These are phyloP conservation scores for Theobroma cacao DNA, from an alignment of 345 rosid species.

Conservation along the genomic window DNA sequence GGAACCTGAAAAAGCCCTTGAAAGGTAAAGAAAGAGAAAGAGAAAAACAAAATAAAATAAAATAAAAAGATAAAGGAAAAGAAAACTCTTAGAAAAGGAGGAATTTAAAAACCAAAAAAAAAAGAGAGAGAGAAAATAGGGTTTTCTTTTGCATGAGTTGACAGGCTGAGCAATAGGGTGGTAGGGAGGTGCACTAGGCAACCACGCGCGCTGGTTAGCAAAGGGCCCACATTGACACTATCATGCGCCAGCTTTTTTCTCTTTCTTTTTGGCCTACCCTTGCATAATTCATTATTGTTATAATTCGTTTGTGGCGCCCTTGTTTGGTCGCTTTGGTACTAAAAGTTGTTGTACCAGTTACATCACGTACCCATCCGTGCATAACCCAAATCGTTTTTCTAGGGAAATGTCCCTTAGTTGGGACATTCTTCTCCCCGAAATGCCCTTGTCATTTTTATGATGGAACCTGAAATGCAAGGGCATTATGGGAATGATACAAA, in stretches of 20 bases:
- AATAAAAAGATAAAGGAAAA: no score
- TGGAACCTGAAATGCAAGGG: background rate
- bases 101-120: background rate
- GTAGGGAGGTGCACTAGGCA: conserved; percentile 21
- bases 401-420: conserved; percentile 25
- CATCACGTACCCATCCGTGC: conserved; percentile 47
- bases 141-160: conserved; percentile 21
- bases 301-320: background rate
- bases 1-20: conserved; percentile 3
- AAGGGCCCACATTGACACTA: conserved; percentile 19
- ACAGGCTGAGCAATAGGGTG: conserved; percentile 30
- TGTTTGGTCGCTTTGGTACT: conserved; percentile 4
- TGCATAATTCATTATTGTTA: background rate
- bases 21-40: background rate
- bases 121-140: background rate
- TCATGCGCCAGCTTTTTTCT: conserved; percentile 19
- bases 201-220: conserved; percentile 26
- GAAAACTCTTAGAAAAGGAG: background rate
- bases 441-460: background rate
- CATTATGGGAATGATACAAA: conserved; percentile 4
- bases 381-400: conserved; percentile 19
- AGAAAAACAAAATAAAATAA: background rate
- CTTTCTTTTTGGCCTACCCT: background rate
- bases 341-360: conserved; percentile 20
- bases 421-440: background rate